Evolutionary conservation across 140 eudicot genomes (phyloP).

Genomic region (Bidens hawaiensis): DNA sequence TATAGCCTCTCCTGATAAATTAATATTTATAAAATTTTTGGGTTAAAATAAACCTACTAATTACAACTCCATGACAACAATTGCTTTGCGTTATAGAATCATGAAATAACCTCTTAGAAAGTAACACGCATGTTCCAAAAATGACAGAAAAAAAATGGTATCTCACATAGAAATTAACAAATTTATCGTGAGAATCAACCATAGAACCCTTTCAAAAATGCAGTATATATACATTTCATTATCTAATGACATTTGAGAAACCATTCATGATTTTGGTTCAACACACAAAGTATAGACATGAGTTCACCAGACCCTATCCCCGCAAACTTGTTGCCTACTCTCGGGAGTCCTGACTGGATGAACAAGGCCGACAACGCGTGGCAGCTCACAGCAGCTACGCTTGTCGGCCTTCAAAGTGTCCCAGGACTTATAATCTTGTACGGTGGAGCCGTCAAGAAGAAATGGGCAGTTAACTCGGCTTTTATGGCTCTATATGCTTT

Average conservation of each 20-base stretch:
- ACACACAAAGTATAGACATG: conserved; percentile 13
- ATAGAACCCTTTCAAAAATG: neutral
- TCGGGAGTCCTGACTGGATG: conserved; percentile 6
- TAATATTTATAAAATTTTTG: neutral
- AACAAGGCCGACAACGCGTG: conserved; percentile 26
- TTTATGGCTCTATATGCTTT: conserved; percentile 26
- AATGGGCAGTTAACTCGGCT: conserved; percentile 29
- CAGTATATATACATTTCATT: conserved; percentile 9
- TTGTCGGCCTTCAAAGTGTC: conserved; percentile 26
- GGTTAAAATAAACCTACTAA: neutral
- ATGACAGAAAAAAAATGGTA: conserved; percentile 7
- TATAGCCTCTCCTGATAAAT: too few species aligned
- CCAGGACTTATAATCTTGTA: conserved; percentile 25
- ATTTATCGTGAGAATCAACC: conserved; percentile 24
- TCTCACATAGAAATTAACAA: conserved; percentile 11
- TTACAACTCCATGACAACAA: neutral
- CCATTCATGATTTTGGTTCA: neutral
- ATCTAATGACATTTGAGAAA: neutral
- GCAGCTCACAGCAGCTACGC: conserved; percentile 23
- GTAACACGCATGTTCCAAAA: neutral
- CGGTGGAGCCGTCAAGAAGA: conserved; percentile 29
- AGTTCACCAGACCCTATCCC: conserved; percentile 10
- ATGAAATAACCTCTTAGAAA: conserved; percentile 8
- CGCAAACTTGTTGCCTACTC: conserved; percentile 1
- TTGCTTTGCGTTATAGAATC: neutral